These are phyloP conservation scores for Aspergillus chevalieri DNA, from an alignment of 2,329 filamentous ascomycete species.

Conservation along the genomic window DNA sequence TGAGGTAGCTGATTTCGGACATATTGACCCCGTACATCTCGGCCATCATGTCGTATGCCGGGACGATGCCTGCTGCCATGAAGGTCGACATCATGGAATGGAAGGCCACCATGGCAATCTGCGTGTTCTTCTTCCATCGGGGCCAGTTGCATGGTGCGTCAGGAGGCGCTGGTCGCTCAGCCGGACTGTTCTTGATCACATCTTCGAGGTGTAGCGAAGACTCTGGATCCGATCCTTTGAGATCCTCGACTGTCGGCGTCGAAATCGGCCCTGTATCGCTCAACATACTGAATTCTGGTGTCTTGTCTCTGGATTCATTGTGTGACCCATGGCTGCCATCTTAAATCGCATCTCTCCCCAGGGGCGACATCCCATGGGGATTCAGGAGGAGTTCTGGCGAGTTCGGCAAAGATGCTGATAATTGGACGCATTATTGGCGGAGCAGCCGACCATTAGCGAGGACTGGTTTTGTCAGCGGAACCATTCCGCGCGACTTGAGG, in stretches of 20 bases:
- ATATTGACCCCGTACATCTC: constrained; percentile 44
- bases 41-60: constrained; percentile 48
- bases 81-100: constrained; percentile 51
- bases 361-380: constrained; percentile 6
- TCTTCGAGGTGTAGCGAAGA: constrained; percentile 11
- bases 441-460: neutral
- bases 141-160: constrained; percentile 20
- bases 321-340: neutral
- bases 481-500: constrained; percentile 26
- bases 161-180: constrained; percentile 1
- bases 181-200: neutral
- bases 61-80: constrained; percentile 47
- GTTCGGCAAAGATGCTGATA: neutral
- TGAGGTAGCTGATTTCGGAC: constrained; percentile 47
- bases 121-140: constrained; percentile 35
- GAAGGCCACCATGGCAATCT: constrained; percentile 50
- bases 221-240: constrained; percentile 1
- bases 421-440: neutral
- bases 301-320: neutral
- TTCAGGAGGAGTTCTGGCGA: neutral
- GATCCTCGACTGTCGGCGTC: neutral
- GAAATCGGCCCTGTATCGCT: neutral
- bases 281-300: too few species aligned
- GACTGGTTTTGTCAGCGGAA: neutral
- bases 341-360: neutral